Conservation (phyloP, 192 early-diverging fungal species). For the Coemansia furcata region DNA sequence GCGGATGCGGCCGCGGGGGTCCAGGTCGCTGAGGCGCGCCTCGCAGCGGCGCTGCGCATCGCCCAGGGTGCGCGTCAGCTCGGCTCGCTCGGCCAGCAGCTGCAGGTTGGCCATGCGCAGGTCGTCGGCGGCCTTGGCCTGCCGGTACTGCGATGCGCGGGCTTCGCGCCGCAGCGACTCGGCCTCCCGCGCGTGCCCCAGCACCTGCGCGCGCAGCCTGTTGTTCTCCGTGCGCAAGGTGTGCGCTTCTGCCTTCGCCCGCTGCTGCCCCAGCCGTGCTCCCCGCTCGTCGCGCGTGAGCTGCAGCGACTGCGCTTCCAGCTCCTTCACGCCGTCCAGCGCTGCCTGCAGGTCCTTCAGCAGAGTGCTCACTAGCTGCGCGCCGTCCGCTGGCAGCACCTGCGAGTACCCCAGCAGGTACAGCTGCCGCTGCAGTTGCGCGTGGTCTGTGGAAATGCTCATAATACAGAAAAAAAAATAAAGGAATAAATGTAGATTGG, state of each 20-base stretch:
- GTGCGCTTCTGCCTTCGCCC: slow-evolving; percentile 20
- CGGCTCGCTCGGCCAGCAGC: slow-evolving; percentile 27
- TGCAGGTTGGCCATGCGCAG: slow-evolving; percentile 32
- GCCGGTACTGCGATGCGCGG: slow-evolving; percentile 21
- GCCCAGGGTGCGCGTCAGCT: slow-evolving; percentile 13
- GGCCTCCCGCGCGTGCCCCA: slow-evolving; percentile 27
- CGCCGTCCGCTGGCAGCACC: slow-evolving; percentile 27
- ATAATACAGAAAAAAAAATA: neutral
- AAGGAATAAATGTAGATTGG: neutral
- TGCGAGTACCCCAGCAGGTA: slow-evolving; percentile 48
- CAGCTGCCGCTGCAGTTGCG: slow-evolving; percentile 47
- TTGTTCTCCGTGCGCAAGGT: slow-evolving; percentile 48
- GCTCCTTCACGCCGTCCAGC: slow-evolving; percentile 45
- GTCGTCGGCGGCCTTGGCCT: slow-evolving; percentile 25
- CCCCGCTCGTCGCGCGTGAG: slow-evolving; percentile 45
- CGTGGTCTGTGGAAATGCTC: slow-evolving; percentile 25
- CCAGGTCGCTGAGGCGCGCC: slow-evolving; percentile 10
- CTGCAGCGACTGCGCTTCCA: slow-evolving; percentile 15
- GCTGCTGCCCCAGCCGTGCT: slow-evolving; percentile 11
- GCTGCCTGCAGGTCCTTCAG: slow-evolving; percentile 46
- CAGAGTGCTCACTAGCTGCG: slow-evolving; percentile 24
- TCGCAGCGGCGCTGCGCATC: slow-evolving; percentile 30
- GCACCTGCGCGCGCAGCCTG: slow-evolving; percentile 35
- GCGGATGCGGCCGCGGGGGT: slow-evolving; percentile 16
- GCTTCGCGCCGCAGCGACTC: slow-evolving; percentile 28